A percentile compares a stretch with the other conserved stretches of the same genome.
phyloP scores from a whole-genome alignment of 768 basidiomycete genomes.

The Dacryopinax primogenitus region DNA sequence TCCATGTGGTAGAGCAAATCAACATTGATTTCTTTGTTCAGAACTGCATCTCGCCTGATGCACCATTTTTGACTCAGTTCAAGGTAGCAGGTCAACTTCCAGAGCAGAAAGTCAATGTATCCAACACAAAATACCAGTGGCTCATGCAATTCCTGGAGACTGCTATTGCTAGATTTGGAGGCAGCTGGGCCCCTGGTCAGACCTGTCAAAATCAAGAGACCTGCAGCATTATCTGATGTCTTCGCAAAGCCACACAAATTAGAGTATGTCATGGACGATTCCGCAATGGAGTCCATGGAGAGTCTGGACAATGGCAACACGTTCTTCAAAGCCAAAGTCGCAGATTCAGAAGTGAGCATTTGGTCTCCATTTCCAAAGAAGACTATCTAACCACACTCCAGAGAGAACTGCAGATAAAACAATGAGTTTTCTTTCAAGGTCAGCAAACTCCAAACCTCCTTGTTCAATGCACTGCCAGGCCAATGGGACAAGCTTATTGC shows the following conservation, averaged over 20 bases:
- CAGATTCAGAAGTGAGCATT: constrained; percentile 38
- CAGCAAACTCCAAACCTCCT: constrained; percentile 60
- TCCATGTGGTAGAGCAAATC: constrained; percentile 85
- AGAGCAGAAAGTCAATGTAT: constrained; percentile 74
- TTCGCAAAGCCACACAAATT: neutral
- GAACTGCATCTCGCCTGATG: constrained; percentile 81
- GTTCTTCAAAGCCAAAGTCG: constrained; percentile 65
- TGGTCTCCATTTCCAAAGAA: neutral
- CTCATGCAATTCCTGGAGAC: constrained; percentile 88
- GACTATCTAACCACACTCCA: constrained; percentile 26
- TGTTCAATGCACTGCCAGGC: constrained; percentile 55
- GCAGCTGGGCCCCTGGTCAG: constrained; percentile 13
- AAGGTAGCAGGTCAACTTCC: constrained; percentile 85
- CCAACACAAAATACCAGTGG: constrained; percentile 80
- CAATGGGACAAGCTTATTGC: constrained; percentile 59
- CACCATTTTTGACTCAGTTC: constrained; percentile 69
- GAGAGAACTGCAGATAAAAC: constrained; percentile 35
- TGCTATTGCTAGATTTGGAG: constrained; percentile 67
- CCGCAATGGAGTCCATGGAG: constrained; percentile 18
- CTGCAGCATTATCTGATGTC: neutral
- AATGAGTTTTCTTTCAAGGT: constrained; percentile 77
- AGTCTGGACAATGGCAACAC: constrained; percentile 20
- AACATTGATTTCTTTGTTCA: constrained; percentile 81
- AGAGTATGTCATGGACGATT: constrained; percentile 14
- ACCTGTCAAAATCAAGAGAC: constrained; percentile 14